Evolutionary conservation across 176 grass and related monocot genomes (phyloP), one percentile per base, ranked within the genome.

Genomic region (Thalia dealbata): DNA sequence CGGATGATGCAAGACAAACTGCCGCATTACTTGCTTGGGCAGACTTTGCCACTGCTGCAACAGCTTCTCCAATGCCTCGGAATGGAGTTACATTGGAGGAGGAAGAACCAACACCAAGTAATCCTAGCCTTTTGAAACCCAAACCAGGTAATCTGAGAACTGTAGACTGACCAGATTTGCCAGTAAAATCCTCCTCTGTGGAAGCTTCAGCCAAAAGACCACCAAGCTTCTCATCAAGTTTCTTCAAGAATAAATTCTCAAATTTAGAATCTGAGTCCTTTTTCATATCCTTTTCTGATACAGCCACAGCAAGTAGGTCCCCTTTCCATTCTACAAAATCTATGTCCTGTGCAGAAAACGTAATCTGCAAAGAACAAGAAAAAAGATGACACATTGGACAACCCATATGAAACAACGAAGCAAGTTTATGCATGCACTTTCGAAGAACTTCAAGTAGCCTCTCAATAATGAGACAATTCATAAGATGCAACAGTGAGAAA

Each of bases 281-380:
- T 10, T 74, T 77, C 73, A 97, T 81, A 74, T 97, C 95, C 63
- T 93, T 92, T 66, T 97, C 95, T 1, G 90, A 88, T 55, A 97
- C 95, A 7, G 85, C 95, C 8, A 97, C 79, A 6, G 83, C 79
- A 51, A 97, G 89, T 41, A 97, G 74, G 63, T 97, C 93, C 48
- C 93, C 93, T 70, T 92, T 91, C 89, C 89, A 97, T 15, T 88
- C 85, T 1, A 79, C 86, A 84, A 86, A 88, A 65, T 97, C 85
- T 48, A 86, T n/a, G 58, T 91, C 87, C 59, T 92, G 88, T 0
- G 85, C 87, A 3, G 90, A 75, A 55, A 97, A 97, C 2, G 77
- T 69, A 68, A 97, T 77, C 95, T 97, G 14, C 73, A 70, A 46
- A 62, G 32, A 68, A 68, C 43, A 75, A 61, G 54, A 50, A 69